A percentile compares a stretch with the other conserved stretches of the same genome.
These are phyloP conservation scores for Hypoxylon sp. DNA, from an alignment of 2,329 filamentous ascomycete genomes.

Conservation along the genomic window DNA sequence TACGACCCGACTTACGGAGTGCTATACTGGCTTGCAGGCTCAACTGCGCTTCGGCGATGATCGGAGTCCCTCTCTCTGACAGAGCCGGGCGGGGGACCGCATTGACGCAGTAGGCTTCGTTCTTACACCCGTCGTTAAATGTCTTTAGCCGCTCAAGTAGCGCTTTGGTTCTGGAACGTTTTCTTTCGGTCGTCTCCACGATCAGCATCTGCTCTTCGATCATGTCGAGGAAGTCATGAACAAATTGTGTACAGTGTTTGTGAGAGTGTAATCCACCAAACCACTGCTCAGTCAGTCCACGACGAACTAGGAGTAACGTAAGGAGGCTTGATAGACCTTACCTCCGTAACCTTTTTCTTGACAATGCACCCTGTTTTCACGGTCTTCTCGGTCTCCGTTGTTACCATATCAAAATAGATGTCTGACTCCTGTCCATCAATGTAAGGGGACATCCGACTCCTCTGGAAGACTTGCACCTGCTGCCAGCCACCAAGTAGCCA, in stretches of 20 bases:
- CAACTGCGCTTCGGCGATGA: background rate
- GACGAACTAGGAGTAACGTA: background rate
- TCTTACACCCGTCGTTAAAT: background rate
- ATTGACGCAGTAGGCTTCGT: slow-evolving; percentile 1
- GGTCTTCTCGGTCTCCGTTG: background rate
- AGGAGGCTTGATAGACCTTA: background rate
- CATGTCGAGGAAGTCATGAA: slow-evolving; percentile 16
- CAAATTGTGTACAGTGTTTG: slow-evolving; percentile 6
- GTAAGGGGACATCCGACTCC: background rate
- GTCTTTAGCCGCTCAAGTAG: background rate
- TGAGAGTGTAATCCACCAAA: slow-evolving; percentile 10
- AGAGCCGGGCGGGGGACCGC: background rate
- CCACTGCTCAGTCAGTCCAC: slow-evolving; percentile 13
- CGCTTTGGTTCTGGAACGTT: slow-evolving; percentile 2
- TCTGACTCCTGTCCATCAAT: background rate
- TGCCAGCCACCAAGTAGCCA: slow-evolving; percentile 21
- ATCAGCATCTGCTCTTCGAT: slow-evolving; percentile 15
- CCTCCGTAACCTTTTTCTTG: slow-evolving; percentile 6
- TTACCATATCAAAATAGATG: slow-evolving; percentile 9
- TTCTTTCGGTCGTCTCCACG: slow-evolving; percentile 1
- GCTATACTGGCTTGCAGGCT: background rate
- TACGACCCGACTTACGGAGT: background rate
- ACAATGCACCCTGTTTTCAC: background rate
- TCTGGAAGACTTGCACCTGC: background rate
- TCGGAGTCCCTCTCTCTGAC: background rate